phyloP scores from a whole-genome alignment of 179 eudicot genomes.

The Dionaea muscipula region DNA sequence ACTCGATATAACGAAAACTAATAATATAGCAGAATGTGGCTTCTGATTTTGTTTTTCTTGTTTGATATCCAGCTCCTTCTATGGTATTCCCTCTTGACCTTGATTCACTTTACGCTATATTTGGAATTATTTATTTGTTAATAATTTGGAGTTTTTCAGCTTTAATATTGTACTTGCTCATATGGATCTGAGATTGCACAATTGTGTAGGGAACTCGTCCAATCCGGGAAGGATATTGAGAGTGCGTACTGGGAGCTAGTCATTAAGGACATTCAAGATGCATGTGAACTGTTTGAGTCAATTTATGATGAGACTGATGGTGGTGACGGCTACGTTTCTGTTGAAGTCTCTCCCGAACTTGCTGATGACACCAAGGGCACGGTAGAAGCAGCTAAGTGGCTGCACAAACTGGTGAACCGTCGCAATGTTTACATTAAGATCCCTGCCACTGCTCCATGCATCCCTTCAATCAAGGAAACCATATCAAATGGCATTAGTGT shows the following conservation, averaged over 20 bases:
- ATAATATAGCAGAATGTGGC: too few species aligned
- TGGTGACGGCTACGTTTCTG: constrained; percentile 88
- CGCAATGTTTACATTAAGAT: constrained; percentile 88
- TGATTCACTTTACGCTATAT: not conserved
- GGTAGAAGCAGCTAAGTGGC: constrained; percentile 91
- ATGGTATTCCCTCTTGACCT: not conserved
- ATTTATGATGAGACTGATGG: constrained; percentile 80
- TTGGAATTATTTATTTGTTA: not conserved
- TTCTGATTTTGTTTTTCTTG: too few species aligned
- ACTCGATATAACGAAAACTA: too few species aligned
- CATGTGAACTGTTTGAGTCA: constrained; percentile 74
- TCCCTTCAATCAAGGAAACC: constrained; percentile 83
- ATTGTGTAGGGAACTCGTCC: constrained; percentile 60
- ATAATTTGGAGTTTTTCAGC: too few species aligned
- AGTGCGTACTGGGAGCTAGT: constrained; percentile 95
- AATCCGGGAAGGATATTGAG: constrained; percentile 77
- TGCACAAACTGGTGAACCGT: constrained; percentile 61
- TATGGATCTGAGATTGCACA: constrained; percentile 4
- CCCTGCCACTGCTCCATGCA: constrained; percentile 89
- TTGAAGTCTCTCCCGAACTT: constrained; percentile 91
- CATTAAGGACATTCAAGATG: constrained; percentile 92
- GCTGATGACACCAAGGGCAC: constrained; percentile 88
- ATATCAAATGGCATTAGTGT: constrained; percentile 82
- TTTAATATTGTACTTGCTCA: not conserved
- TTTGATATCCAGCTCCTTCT: too few species aligned